Evolutionary conservation across 805 yeast species (phyloP), one percentile per base, ranked within the genome.

Genomic region (Jamesozyma lodderae): DNA sequence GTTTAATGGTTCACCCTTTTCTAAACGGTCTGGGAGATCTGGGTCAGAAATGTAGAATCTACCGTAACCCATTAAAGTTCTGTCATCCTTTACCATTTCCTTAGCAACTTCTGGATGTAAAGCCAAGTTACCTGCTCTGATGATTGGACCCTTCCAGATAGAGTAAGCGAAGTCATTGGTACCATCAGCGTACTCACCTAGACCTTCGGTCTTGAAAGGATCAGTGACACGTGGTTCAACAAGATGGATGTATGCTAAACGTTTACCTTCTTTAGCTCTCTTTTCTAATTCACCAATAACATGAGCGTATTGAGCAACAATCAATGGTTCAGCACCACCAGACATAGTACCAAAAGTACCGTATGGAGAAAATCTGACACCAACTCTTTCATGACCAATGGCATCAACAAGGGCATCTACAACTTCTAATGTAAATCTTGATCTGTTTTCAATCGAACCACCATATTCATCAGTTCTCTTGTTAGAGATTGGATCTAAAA

Each of bases 21-120:
- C 53, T 30, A 75, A 42, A 41, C 76, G 59, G 8, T 55, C 46
- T 11, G 64, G 67, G 23, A 76, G 51, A 47, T 76, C 81, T 3
- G 81, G 79, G 57, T 75, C 75, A 19, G 77, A 55, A 36, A 71
- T 67, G 54, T 65, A 74, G 42, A 53, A 59, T 42, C 79, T 66
- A 17, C 78, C 78, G 36, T 53, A 57, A 24, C 50, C 60, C 19
- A 70, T 55, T 34, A 70, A 48, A 3, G 79, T 73, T 47, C 71
- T 58, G 32, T 64, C 60, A 41, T 68, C 63, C 11, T 50, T 45
- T 16, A 62, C 59, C 17, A 60, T 55, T 22, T 57, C 55, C 14
- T 50, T 52, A 8, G 51, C 52, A 30, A 41, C 45, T 23, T 55
- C 53, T 22, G 57, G 59, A 19, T 50, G 49, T 18, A 51, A 33